These are phyloP conservation scores for Tolypocladium tundrense DNA, from an alignment of 2,329 filamentous ascomycete genomes.

Conservation along the genomic window DNA sequence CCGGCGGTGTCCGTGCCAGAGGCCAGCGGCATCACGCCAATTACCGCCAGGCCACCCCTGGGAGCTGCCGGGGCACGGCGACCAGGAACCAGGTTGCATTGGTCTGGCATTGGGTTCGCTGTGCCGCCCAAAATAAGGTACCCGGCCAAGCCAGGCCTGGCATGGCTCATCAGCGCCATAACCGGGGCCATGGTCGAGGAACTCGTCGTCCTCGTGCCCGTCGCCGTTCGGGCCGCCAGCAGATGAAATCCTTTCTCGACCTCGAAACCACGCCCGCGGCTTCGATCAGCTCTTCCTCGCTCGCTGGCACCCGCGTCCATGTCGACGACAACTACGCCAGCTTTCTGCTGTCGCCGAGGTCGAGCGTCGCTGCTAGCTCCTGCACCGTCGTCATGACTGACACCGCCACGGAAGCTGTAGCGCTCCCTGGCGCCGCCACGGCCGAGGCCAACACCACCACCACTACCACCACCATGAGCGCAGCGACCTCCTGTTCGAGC, in stretches of 20 bases:
- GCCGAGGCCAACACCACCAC: neutral
- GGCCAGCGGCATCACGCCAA: neutral
- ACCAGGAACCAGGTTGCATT: neutral
- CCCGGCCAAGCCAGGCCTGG: neutral
- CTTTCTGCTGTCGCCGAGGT: conserved; percentile 5
- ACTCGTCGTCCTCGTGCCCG: neutral
- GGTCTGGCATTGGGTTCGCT: neutral
- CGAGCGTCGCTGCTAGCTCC: conserved; percentile 1
- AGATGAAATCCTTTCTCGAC: conserved; percentile 8
- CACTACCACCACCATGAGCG: neutral
- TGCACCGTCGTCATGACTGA: neutral
- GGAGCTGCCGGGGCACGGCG: neutral
- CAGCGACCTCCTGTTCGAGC: neutral
- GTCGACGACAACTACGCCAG: conserved; percentile 1
- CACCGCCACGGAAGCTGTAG: neutral
- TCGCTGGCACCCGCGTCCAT: neutral
- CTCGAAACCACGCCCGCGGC: conserved; percentile 2
- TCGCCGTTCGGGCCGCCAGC: neutral
- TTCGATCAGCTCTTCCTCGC: neutral
- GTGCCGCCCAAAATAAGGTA: neutral
- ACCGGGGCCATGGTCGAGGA: neutral
- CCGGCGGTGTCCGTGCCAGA: neutral
- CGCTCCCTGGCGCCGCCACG: neutral
- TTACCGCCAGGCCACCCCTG: neutral
- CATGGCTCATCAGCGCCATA: neutral